Evolutionary conservation across 495 filamentous ascomycete species (phyloP).

Genomic region (Penicillium longicatenatum): DNA sequence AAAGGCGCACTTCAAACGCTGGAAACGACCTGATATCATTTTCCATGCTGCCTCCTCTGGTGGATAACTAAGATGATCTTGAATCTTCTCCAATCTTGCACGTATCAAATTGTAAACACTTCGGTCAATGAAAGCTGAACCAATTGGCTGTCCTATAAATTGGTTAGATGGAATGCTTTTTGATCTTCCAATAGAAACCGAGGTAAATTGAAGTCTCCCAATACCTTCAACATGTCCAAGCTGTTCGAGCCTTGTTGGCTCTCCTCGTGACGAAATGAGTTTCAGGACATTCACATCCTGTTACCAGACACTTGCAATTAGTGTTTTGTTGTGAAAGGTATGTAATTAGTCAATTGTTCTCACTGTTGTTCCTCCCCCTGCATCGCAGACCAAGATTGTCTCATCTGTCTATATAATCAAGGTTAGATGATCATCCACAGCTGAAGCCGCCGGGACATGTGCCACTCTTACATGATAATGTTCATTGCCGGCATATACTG

Average conservation of each 20-base stretch:
- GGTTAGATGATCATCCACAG: background rate
- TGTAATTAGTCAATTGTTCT: background rate
- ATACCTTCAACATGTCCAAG: conserved; percentile 42
- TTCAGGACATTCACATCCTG: conserved; percentile 44
- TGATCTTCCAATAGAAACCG: background rate
- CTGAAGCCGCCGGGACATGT: background rate
- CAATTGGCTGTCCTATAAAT: conserved; percentile 34
- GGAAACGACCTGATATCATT: conserved; percentile 41
- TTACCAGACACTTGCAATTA: too few species aligned
- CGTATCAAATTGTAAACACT: conserved; percentile 28
- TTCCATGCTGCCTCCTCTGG: conserved; percentile 30
- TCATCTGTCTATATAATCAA: conserved; percentile 36
- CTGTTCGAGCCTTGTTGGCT: conserved; percentile 37
- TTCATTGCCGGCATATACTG: conserved; percentile 54
- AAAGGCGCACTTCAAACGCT: conserved; percentile 43
- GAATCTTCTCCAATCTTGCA: conserved; percentile 26
- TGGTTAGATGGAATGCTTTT: background rate
- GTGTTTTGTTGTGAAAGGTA: too few species aligned
- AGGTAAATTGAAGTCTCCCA: background rate
- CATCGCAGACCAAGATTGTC: conserved; percentile 56
- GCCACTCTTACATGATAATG: conserved; percentile 27
- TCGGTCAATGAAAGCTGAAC: conserved; percentile 43
- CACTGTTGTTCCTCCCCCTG: conserved; percentile 57
- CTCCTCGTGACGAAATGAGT: conserved; percentile 28
- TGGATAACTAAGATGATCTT: conserved; percentile 18